Conservation (phyloP, 2,329 filamentous ascomycete species). For the Pseudocercospora eumusae region DNA sequence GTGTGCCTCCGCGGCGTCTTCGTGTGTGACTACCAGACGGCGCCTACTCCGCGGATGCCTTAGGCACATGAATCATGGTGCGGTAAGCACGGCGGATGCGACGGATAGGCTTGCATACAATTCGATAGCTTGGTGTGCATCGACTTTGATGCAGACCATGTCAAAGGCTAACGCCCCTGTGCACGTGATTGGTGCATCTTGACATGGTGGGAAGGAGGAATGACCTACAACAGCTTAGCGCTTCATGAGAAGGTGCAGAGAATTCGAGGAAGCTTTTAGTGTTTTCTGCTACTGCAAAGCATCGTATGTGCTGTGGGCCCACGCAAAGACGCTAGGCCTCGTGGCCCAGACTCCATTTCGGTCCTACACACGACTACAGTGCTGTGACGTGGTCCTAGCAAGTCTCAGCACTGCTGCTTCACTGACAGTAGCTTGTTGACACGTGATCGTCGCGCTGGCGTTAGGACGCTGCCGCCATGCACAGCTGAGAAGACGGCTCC, state of each 20-base stretch:
- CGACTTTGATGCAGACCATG: conserved; percentile 14
- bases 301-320: conserved; percentile 26
- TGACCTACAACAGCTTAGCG: conserved; percentile 13
- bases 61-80: conserved; percentile 21
- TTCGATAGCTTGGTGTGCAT: conserved; percentile 20
- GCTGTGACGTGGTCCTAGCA: conserved; percentile 27
- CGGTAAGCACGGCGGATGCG: conserved; percentile 10
- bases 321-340: conserved; percentile 25
- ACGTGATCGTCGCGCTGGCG: conserved; percentile 10
- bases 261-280: conserved; percentile 19
- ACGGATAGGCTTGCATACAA: conserved; percentile 24
- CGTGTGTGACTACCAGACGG: neutral
- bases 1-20: neutral
- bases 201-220: conserved; percentile 13
- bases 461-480: conserved; percentile 13
- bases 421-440: too few species aligned
- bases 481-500: too few species aligned
- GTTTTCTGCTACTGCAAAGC: conserved; percentile 27
- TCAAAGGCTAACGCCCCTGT: conserved; percentile 7
- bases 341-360: conserved; percentile 25
- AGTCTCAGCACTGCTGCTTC: too few species aligned
- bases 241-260: conserved; percentile 14
- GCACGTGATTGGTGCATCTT: neutral
- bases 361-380: conserved; percentile 14
- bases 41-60: conserved; percentile 11